Evolutionary conservation across 2,329 filamentous ascomycete species (phyloP).

Genomic region (Aspergillus ochraceoroseus): DNA sequence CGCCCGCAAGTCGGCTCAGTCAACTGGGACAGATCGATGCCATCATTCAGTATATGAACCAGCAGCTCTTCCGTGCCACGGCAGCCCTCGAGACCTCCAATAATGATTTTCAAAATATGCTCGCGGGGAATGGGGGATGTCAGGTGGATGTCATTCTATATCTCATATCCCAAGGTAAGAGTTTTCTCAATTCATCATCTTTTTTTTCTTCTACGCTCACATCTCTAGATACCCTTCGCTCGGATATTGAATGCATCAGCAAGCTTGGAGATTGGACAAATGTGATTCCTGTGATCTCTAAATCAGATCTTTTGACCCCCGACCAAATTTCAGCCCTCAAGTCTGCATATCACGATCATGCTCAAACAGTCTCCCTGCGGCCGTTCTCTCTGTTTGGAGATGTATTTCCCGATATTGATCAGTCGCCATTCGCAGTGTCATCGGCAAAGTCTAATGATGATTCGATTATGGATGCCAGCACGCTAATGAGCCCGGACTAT

Average conservation of each 20-base stretch:
- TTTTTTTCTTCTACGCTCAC: conserved; percentile 12
- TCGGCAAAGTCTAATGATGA: conserved; percentile 65
- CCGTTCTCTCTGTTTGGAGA: conserved; percentile 63
- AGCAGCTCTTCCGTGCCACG: conserved; percentile 60
- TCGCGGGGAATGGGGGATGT: conserved; percentile 76
- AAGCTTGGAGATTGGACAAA: conserved; percentile 70
- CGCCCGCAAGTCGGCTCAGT: conserved; percentile 57
- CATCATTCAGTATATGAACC: conserved; percentile 68
- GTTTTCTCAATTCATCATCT: neutral
- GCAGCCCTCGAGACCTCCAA: conserved; percentile 61
- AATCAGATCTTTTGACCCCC: conserved; percentile 63
- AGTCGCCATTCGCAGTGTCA: conserved; percentile 68
- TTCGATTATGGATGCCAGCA: conserved; percentile 84
- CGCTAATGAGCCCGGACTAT: conserved; percentile 90
- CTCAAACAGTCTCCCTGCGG: conserved; percentile 49
- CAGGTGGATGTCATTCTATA: conserved; percentile 85
- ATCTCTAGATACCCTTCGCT: conserved; percentile 51
- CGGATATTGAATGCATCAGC: conserved; percentile 67
- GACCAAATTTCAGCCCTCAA: conserved; percentile 59
- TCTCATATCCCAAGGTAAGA: conserved; percentile 66
- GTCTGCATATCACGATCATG: conserved; percentile 40
- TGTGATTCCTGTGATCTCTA: conserved; percentile 75
- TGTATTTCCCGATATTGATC: conserved; percentile 24
- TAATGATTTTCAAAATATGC: conserved; percentile 66
- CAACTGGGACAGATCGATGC: conserved; percentile 52